These are phyloP conservation scores for Escovopsis sp. DNA, from an alignment of 2,329 filamentous ascomycete genomes.

Conservation along the genomic window DNA sequence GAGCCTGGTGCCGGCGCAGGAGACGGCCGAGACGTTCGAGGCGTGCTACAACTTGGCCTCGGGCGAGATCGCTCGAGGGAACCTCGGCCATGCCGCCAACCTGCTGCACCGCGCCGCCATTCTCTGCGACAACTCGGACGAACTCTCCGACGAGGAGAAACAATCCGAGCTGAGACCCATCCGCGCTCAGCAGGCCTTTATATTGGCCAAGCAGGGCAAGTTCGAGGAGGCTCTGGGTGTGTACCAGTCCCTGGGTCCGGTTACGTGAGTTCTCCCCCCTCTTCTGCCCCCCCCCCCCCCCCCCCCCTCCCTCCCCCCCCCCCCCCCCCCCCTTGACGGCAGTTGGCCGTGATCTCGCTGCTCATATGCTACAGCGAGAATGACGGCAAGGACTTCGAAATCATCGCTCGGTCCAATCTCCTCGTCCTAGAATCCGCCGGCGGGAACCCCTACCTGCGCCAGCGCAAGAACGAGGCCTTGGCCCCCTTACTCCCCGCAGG, in stretches of 20 bases:
- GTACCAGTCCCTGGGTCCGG: conserved; percentile 44
- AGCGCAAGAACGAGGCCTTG: conserved; percentile 44
- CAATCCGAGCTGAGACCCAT: conserved; percentile 61
- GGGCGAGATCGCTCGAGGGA: conserved; percentile 52
- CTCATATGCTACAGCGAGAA: background rate
- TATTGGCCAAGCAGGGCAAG: conserved; percentile 52
- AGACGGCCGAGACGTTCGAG: conserved; percentile 59
- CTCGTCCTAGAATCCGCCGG: conserved; percentile 25
- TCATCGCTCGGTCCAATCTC: conserved; percentile 53
- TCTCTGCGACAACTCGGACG: conserved; percentile 59
- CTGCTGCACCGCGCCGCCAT: conserved; percentile 56
- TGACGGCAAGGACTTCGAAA: conserved; percentile 46
- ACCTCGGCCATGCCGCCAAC: conserved; percentile 47
- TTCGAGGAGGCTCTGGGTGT: conserved; percentile 49
- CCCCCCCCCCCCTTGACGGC: background rate
- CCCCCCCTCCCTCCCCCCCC: too few relatives aligned
- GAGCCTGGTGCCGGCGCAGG: conserved; percentile 33
- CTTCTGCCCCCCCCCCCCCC: background rate
- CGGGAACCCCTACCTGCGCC: conserved; percentile 52
- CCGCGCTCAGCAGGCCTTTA: conserved; percentile 60
- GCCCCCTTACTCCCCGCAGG: conserved; percentile 40
- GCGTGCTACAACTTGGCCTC: conserved; percentile 71
- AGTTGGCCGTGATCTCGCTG: background rate
- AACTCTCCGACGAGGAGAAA: conserved; percentile 61
- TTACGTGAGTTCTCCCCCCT: conserved; percentile 35